Percentiles rank a stretch among this genome's conserved stretches.
phyloP scores from a whole-genome alignment of 176 grass and related monocot species.

The bread wheat (Triticum aestivum) region DNA sequence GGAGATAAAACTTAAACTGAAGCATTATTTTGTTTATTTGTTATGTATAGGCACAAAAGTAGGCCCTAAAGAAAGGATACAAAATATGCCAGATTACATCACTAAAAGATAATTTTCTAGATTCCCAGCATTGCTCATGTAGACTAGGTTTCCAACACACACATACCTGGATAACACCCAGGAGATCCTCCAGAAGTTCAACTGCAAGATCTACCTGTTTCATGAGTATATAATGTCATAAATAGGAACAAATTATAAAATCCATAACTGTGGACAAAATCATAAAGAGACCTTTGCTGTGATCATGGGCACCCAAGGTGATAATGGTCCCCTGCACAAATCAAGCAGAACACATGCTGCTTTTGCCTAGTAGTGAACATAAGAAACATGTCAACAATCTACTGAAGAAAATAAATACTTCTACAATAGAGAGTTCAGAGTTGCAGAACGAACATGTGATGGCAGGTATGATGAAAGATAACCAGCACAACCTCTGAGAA shows the following conservation, averaged over 20 bases:
- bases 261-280: constrained; percentile 22
- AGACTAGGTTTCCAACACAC: constrained; percentile 8
- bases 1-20: constrained; percentile 23
- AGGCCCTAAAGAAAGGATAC: constrained; percentile 12
- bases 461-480: constrained; percentile 87
- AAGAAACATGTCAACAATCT: constrained; percentile 24
- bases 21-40: constrained; percentile 19
- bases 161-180: constrained; percentile 84
- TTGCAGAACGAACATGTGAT: constrained; percentile 69
- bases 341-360: constrained; percentile 91
- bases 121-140: neutral
- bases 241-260: constrained; percentile 30
- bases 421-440: constrained; percentile 34
- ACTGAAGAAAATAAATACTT: constrained; percentile 17
- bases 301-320: constrained; percentile 83
- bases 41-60: constrained; percentile 18
- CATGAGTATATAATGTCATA: constrained; percentile 25
- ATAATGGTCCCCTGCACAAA: constrained; percentile 75
- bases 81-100: constrained; percentile 17
- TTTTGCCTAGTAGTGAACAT: constrained; percentile 64
- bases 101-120: constrained; percentile 11
- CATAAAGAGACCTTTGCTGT: constrained; percentile 65
- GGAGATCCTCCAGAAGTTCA: constrained; percentile 78
- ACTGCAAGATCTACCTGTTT: constrained; percentile 81
- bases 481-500: constrained; percentile 85